These are phyloP conservation scores for Trichoderma breve DNA, from an alignment of 2,329 filamentous ascomycete genomes.

Conservation along the genomic window DNA sequence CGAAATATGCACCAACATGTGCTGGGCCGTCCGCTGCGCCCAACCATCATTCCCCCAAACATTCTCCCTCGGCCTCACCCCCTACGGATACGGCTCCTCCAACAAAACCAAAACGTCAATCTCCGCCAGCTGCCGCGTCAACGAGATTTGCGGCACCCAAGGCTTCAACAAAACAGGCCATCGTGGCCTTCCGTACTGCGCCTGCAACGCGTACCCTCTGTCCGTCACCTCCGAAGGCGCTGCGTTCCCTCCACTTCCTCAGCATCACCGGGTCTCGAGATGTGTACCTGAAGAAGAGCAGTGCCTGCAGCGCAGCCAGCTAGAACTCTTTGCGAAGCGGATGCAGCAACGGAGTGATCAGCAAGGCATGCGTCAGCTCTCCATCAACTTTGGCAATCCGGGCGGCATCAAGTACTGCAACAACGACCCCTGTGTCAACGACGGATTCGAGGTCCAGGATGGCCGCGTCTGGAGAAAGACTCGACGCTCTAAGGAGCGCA, in stretches of 20 bases:
- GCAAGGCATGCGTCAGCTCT: constrained; percentile 8
- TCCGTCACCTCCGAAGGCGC: constrained; percentile 18
- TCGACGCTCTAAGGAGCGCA: constrained; percentile 19
- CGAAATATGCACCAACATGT: constrained; percentile 28
- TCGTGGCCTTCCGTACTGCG: constrained; percentile 13
- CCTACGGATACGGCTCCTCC: neutral
- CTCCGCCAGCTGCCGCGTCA: constrained; percentile 20
- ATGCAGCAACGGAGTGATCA: neutral
- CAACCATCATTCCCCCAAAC: constrained; percentile 21
- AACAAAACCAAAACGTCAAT: constrained; percentile 6
- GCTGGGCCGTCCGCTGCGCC: constrained; percentile 27
- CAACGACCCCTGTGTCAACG: constrained; percentile 25
- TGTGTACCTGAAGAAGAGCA: constrained; percentile 24
- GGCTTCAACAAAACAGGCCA: constrained; percentile 21
- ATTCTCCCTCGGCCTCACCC: constrained; percentile 20
- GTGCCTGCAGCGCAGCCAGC: constrained; percentile 14
- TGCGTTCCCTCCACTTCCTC: neutral
- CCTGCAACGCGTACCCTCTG: constrained; percentile 26
- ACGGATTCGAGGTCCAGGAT: constrained; percentile 25
- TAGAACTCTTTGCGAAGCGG: constrained; percentile 9
- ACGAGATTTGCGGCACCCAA: constrained; percentile 22
- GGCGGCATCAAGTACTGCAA: constrained; percentile 23
- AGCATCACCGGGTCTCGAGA: constrained; percentile 24
- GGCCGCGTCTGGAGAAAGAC: constrained; percentile 17
- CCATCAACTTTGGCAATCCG: constrained; percentile 25